Percentiles rank a stretch among this genome's conserved stretches.
Conservation (phyloP, 108 stramenopile species). For the Nannochloropsis salina region DNA sequence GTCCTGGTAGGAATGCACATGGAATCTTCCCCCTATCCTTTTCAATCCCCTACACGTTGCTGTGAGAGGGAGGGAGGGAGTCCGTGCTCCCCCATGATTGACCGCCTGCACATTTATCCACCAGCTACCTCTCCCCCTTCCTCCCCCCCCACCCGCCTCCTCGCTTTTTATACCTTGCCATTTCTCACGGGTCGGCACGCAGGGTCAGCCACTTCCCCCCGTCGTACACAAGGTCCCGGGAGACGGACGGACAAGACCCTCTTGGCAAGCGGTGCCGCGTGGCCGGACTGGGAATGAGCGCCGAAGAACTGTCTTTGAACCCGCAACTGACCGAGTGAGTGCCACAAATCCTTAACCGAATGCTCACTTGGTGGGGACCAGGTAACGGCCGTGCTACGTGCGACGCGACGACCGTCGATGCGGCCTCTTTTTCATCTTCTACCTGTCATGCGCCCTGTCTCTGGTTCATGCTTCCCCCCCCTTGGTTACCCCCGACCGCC, state of each 20-base stretch:
- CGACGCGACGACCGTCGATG: too few species aligned
- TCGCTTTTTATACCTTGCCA: too few species aligned
- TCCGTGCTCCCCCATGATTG: too few species aligned
- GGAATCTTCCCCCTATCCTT: background rate
- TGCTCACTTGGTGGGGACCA: too few species aligned
- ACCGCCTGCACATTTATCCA: too few species aligned
- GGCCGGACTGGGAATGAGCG: background rate
- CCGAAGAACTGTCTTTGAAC: background rate
- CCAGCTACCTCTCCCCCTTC: too few species aligned
- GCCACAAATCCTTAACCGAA: background rate
- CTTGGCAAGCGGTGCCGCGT: background rate
- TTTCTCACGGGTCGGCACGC: background rate
- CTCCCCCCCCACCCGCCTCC: too few species aligned
- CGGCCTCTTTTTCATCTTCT: background rate
- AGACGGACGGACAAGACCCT: too few species aligned
- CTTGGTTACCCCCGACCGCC: background rate
- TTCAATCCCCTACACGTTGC: background rate
- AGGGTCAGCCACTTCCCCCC: slow-evolving; percentile 8
- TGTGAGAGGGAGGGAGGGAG: too few species aligned
- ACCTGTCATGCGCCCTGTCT: background rate
- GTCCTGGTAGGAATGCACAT: background rate
- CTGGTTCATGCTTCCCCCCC: background rate
- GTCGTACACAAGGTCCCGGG: background rate
- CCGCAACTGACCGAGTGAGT: background rate
- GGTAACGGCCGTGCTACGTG: too few species aligned